phyloP scores from a whole-genome alignment of 2,329 filamentous ascomycete species.

The Neonectria sp. region DNA sequence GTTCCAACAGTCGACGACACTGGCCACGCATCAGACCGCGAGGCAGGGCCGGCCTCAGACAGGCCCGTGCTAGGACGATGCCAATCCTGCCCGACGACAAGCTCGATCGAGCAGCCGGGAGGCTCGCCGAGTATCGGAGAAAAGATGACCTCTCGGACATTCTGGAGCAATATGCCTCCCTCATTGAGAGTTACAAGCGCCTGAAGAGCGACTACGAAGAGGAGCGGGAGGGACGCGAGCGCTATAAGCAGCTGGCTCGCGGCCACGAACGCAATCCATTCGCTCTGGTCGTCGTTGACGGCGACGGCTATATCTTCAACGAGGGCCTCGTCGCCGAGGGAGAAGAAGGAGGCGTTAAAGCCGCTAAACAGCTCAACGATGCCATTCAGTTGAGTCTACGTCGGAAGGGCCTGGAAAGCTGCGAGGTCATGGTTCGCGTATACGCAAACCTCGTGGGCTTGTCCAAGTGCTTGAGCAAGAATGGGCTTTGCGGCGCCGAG shows the following conservation, averaged over 20 bases:
- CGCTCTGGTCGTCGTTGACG: constrained; percentile 73
- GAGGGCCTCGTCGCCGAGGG: constrained; percentile 63
- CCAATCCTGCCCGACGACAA: constrained; percentile 40
- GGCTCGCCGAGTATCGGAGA: constrained; percentile 52
- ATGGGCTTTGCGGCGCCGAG: constrained; percentile 66
- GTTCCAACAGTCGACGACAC: neutral
- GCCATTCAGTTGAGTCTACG: constrained; percentile 64
- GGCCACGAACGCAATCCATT: constrained; percentile 69
- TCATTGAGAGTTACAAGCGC: constrained; percentile 68
- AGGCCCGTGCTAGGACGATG: constrained; percentile 25
- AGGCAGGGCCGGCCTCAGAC: constrained; percentile 34
- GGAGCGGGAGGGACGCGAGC: constrained; percentile 66
- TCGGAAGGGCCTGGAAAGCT: constrained; percentile 64
- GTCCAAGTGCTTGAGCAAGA: constrained; percentile 62
- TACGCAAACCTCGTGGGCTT: constrained; percentile 70
- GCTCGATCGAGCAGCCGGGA: constrained; percentile 41
- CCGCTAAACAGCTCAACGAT: constrained; percentile 68
- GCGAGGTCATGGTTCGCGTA: constrained; percentile 68
- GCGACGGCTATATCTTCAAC: constrained; percentile 70
- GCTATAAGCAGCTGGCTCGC: constrained; percentile 68
- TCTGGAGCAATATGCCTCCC: constrained; percentile 50
- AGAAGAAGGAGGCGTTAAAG: constrained; percentile 68
- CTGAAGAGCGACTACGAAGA: constrained; percentile 72
- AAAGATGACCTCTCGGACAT: constrained; percentile 48
- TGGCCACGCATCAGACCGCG: constrained; percentile 18